phyloP scores from a whole-genome alignment of 1,139 yeast genomes.

The Scheffersomyces illinoinensis region DNA sequence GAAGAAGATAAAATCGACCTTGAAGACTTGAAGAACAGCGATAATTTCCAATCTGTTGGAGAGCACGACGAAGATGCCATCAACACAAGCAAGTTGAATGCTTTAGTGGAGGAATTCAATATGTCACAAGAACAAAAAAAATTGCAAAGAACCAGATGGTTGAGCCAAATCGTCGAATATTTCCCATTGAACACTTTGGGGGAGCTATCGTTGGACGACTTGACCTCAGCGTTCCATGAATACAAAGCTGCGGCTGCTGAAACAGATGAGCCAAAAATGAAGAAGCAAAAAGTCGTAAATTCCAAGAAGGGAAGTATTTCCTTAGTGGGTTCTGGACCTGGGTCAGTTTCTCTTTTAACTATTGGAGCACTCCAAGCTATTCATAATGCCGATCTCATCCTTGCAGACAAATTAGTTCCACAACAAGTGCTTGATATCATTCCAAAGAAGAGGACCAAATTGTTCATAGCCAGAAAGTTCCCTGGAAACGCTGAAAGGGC shows the following conservation, averaged over 20 bases:
- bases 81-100: constrained; percentile 58
- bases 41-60: constrained; percentile 40
- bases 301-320: constrained; percentile 58
- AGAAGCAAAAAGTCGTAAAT: constrained; percentile 2
- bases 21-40: constrained; percentile 12
- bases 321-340: constrained; percentile 94
- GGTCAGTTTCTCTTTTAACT: constrained; percentile 79
- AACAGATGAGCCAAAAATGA: constrained; percentile 3
- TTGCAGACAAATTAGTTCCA: constrained; percentile 93
- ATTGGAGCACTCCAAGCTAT: constrained; percentile 84
- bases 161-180: constrained; percentile 88
- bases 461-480: constrained; percentile 88
- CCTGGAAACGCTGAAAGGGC: constrained; percentile 97
- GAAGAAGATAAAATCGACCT: constrained; percentile 47
- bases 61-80: constrained; percentile 72
- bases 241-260: constrained; percentile 3
- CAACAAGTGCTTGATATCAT: constrained; percentile 79
- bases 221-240: constrained; percentile 41
- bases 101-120: constrained; percentile 60
- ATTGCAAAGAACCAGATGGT: constrained; percentile 73
- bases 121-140: constrained; percentile 54
- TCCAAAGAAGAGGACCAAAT: constrained; percentile 65
- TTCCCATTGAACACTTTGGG: constrained; percentile 74
- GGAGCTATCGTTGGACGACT: constrained; percentile 55
- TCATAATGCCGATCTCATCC: constrained; percentile 74